Conservation (phyloP, 1,284 basidiomycete species). For the Ceratobasidium sp. region DNA sequence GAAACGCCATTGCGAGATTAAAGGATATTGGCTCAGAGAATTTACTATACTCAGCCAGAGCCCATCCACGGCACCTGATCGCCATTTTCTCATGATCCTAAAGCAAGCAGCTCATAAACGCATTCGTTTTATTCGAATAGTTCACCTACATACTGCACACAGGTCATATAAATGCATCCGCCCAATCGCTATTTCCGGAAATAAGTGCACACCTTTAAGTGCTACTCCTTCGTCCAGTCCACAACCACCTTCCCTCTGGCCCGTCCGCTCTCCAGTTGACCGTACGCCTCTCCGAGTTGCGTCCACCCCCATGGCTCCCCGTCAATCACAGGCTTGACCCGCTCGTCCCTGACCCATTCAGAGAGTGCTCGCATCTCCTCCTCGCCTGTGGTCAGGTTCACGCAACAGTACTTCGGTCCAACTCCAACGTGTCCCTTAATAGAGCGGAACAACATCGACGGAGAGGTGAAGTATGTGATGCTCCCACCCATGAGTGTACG, state of each 20-base stretch:
- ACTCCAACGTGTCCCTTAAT: neutral
- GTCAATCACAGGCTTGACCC: conserved; percentile 13
- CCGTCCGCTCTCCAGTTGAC: neutral
- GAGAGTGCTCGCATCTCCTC: conserved; percentile 1
- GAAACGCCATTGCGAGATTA: no score
- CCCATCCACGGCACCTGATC: no score
- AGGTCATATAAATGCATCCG: neutral
- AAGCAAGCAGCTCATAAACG: no score
- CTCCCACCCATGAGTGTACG: neutral
- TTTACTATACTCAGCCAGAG: no score
- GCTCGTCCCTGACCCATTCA: neutral
- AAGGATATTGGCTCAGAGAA: no score
- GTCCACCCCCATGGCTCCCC: neutral
- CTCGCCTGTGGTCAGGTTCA: neutral
- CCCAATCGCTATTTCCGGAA: neutral
- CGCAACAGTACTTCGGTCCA: conserved; percentile 6
- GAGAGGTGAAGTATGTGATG: neutral
- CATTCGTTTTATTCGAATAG: no score
- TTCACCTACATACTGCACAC: no score
- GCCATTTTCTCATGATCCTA: no score
- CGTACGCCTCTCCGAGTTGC: conserved; percentile 2
- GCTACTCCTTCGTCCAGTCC: neutral
- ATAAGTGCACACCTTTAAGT: neutral
- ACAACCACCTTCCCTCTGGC: conserved; percentile 18
- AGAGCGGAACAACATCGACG: neutral